Base-by-base conservation (phyloP, 768 basidiomycete species). In the Trametes cinnabarina region DNA sequence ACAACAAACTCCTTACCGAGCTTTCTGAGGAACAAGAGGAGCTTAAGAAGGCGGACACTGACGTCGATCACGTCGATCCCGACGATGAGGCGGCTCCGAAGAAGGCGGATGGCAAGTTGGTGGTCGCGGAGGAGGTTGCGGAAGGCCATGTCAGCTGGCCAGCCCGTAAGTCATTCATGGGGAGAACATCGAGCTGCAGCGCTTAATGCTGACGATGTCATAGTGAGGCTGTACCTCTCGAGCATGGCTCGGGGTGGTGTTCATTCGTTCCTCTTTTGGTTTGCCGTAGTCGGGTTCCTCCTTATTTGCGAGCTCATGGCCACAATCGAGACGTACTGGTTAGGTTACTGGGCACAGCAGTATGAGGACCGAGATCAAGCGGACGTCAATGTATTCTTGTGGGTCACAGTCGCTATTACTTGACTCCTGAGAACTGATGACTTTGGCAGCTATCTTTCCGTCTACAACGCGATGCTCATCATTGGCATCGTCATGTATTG, bases 111-210 rank as follows among this genome's bases (percentile, higher is more conserved):
- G 73, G 74, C 0, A 73, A 74, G 53, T 66, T 76, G 19, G 66
- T 74, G 40, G 66, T 73, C 1, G 69, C 64, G 12, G 76, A 77
- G 59, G 76, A 77, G 60, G 66, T 74, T 14, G 65, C 69, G 3
- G 63, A 69, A 35, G 76, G 76, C 3, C 72, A 73, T 49, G 65
- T 77, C 34, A 66, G 73, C 55, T 73, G 70, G 73, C 30, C 63
- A 15, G 71, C 76, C 4, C 32, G 74, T 74, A 46, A 35, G 74
- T 2, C 37, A 15, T 34, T 35, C 14, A 8, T 35, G 6, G 12
- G 30, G 12, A 28, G 15, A 19, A 20, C 40, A 2, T 26, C 17
- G 8, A 11, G 4, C 6, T 12, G 41, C 17, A 4, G 28, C n/a
- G n/a, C n/a, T n/a, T n/a, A n/a, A n/a, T 25, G 11, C 42, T 55